Percentiles rank a stretch among this genome's conserved stretches.
Evolutionary conservation across 495 filamentous ascomycete species (phyloP).

Genomic region (Parathielavia appendiculata): DNA sequence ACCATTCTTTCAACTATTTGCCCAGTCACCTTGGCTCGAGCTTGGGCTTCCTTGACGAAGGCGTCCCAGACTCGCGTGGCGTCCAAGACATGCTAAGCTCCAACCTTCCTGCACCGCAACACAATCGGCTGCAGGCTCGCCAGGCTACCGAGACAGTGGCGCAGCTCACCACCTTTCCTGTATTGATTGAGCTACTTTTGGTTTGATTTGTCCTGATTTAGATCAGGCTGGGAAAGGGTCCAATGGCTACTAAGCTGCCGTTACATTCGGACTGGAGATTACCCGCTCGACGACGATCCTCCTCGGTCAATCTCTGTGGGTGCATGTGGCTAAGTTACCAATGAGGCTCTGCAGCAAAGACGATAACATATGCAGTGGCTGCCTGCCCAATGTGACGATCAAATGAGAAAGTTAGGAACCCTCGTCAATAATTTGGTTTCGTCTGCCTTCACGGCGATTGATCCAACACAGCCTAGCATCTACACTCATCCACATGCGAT

Average conservation of each 20-base stretch:
- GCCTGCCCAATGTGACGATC: not conserved
- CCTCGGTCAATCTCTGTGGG: not conserved
- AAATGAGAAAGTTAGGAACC: not conserved
- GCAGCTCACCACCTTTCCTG: not conserved
- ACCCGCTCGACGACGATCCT: not conserved
- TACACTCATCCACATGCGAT: not conserved
- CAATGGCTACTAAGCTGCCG: not conserved
- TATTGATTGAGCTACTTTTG: too few relatives aligned
- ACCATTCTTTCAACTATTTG: too few relatives aligned
- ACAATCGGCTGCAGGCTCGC: not conserved
- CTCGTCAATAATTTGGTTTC: not conserved
- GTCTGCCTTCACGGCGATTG: not conserved
- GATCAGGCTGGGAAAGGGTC: not conserved
- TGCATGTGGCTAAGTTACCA: too few relatives aligned
- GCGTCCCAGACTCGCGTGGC: not conserved
- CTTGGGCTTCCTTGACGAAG: not conserved
- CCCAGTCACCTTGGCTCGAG: too few relatives aligned
- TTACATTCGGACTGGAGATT: not conserved
- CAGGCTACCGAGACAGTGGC: not conserved
- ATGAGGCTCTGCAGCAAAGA: not conserved
- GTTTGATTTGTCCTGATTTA: not conserved
- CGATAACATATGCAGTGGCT: too few relatives aligned
- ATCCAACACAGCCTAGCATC: not conserved
- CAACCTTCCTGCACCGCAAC: not conserved
- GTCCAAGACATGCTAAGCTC: not conserved